Base-by-base conservation (phyloP, 345 rosid species). In the Melaleuca alternifolia region DNA sequence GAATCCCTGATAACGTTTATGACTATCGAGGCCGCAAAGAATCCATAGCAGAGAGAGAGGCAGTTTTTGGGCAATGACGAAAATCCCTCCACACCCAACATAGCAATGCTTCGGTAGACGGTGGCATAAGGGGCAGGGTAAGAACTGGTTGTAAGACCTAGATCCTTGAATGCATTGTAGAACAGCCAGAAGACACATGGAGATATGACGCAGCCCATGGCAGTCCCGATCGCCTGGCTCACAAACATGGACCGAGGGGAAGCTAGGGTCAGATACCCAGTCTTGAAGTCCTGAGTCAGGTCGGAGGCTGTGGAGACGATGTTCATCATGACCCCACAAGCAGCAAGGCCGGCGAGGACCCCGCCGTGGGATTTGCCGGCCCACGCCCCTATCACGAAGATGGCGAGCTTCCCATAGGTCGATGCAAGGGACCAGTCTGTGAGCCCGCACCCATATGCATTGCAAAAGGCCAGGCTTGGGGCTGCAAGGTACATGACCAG, bases 241-340 rank as follows among this genome's bases (percentile, higher is more conserved):
- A 84, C 54, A n/a, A 84, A 84, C 86, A 84, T 84, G 86, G 86
- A 59, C 28, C 86, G 76, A 44, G 86, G 86, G n/a, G 86, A 84
- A 14, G 86, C 79, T 44, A 84, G 37, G 51, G 86, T 84, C 53
- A 84, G 10, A 18, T 84, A 84, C 3, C 86, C 86, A 30, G 86
- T 84, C 75, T 48, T 84, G 37, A 84, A 84, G 54, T 84, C 86
- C 52, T 84, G 86, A 50, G 33, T 84, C 30, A 84, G 86, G 75
- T 96, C 99, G 2, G 99, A 93, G 57, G 99, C 96, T 20, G 98
- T 96, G 0, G 98, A 92, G n/a, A 96, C 97, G 30, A 95, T 96
- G 90, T 93, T 94, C 98, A 95, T 96, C 96, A 96, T 95, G 56
- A 96, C 97, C 33, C 98, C 99, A 86, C 99, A 96, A 0, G 97